Conservation (phyloP, 2,329 filamentous ascomycete genomes). For the Sclerotinia glacialis region DNA sequence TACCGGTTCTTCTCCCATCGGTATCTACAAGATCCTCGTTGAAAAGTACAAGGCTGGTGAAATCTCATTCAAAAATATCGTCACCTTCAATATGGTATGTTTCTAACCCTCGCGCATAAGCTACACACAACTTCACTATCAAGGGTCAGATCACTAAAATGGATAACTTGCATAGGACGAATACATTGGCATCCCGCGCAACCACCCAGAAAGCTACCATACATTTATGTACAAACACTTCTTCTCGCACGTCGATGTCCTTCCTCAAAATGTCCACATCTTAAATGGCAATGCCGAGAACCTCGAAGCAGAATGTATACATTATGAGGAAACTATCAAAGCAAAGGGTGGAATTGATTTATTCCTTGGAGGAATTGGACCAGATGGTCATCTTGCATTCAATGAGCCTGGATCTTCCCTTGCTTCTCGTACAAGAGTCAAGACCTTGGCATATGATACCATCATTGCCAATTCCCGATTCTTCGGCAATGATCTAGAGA, state of each 20-base stretch:
- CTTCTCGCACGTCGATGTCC: conserved; percentile 81
- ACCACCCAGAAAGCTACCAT: conserved; percentile 84
- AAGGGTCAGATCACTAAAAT: conserved; percentile 8
- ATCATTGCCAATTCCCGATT: conserved; percentile 83
- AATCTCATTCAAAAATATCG: conserved; percentile 82
- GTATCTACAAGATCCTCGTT: conserved; percentile 75
- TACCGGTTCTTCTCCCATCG: conserved; percentile 76
- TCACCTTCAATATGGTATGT: conserved; percentile 86
- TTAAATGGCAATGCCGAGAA: conserved; percentile 76
- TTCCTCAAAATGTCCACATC: conserved; percentile 79
- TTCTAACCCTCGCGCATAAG: conserved; percentile 11
- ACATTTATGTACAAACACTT: conserved; percentile 93
- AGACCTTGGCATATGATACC: conserved; percentile 84
- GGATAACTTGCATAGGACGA: conserved; percentile 58
- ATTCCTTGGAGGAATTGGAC: conserved; percentile 80
- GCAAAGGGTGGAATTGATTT: conserved; percentile 76
- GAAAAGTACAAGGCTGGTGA: conserved; percentile 65
- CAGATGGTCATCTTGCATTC: conserved; percentile 86
- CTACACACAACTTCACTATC: not conserved
- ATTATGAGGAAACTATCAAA: conserved; percentile 76
- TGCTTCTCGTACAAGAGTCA: conserved; percentile 74
- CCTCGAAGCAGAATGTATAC: conserved; percentile 71
- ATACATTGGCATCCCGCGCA: conserved; percentile 78
- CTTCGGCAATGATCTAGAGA: conserved; percentile 70
- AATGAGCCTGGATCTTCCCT: conserved; percentile 84